A percentile compares a stretch with the other conserved stretches of the same genome.
phyloP scores from a whole-genome alignment of 179 eudicot genomes.

The Spergularia azorica region DNA sequence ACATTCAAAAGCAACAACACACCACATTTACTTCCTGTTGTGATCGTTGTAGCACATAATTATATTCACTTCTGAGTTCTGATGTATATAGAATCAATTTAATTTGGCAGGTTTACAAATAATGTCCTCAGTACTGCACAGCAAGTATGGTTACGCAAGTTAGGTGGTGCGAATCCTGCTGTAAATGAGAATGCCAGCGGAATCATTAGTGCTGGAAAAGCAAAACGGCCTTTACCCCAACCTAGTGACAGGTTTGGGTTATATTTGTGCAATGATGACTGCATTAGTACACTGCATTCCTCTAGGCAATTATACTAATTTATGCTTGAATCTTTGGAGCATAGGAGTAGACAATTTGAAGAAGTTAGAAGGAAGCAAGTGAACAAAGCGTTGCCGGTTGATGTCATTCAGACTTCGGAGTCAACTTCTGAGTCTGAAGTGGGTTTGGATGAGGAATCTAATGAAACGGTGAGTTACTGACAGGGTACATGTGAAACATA shows the following conservation, averaged over 20 bases:
- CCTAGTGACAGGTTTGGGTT: constrained; percentile 79
- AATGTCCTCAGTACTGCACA: constrained; percentile 97
- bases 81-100: constrained; percentile 1
- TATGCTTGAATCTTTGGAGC: constrained; percentile 3
- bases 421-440: constrained; percentile 57
- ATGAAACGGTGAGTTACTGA: constrained; percentile 49
- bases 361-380: constrained; percentile 52
- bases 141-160: constrained; percentile 85
- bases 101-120: constrained; percentile 72
- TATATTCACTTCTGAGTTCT: constrained; percentile 15
- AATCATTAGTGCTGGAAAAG: constrained; percentile 89
- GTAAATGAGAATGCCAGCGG: constrained; percentile 71
- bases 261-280: constrained; percentile 5
- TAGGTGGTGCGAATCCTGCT: constrained; percentile 91
- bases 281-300: constrained; percentile 1
- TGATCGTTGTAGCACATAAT: not conserved
- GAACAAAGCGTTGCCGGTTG: constrained; percentile 56
- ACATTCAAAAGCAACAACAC: constrained; percentile 1
- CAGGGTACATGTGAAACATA: constrained; percentile 1
- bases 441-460: constrained; percentile 51
- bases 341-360: constrained; percentile 63
- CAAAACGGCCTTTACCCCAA: constrained; percentile 63
- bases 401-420: constrained; percentile 42
- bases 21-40: not conserved
- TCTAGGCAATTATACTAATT: not conserved